These are phyloP conservation scores for Lycium ferocissimum DNA, from an alignment of 257 asterid genomes.

Conservation along the genomic window DNA sequence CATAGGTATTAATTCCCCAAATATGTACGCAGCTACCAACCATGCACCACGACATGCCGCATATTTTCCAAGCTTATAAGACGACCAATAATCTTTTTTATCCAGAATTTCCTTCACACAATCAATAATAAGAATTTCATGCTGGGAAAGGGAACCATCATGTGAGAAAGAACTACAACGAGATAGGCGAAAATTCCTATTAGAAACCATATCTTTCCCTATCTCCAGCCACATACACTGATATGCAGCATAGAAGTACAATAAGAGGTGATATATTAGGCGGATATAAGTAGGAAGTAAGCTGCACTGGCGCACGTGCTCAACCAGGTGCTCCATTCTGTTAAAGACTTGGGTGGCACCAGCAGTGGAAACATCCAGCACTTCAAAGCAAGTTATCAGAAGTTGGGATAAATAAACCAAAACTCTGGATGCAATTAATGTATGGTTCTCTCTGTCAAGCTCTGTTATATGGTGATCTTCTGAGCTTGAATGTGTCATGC, in stretches of 20 bases:
- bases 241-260: conserved; percentile 51
- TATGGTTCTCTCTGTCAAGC: conserved; percentile 37
- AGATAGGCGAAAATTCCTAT: conserved; percentile 27
- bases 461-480: conserved; percentile 35
- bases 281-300: conserved; percentile 47
- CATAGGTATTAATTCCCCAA: conserved; percentile 55
- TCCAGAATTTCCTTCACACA: conserved; percentile 56
- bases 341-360: conserved; percentile 46
- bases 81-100: conserved; percentile 60
- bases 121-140: conserved; percentile 52
- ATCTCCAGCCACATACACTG: conserved; percentile 39
- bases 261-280: conserved; percentile 51
- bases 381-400: conserved; percentile 59
- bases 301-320: conserved; percentile 46
- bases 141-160: conserved; percentile 43
- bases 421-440: conserved; percentile 41
- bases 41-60: conserved; percentile 88
- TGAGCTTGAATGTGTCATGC: conserved; percentile 38
- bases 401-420: conserved; percentile 56
- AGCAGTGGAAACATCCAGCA: conserved; percentile 46
- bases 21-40: conserved; percentile 72
- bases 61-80: conserved; percentile 74
- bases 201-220: conserved; percentile 40
- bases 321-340: conserved; percentile 58
- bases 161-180: conserved; percentile 36